Evolutionary conservation across 805 yeast species (phyloP), one percentile per base, ranked within the genome.

Genomic region (Cephaloascus albidus): DNA sequence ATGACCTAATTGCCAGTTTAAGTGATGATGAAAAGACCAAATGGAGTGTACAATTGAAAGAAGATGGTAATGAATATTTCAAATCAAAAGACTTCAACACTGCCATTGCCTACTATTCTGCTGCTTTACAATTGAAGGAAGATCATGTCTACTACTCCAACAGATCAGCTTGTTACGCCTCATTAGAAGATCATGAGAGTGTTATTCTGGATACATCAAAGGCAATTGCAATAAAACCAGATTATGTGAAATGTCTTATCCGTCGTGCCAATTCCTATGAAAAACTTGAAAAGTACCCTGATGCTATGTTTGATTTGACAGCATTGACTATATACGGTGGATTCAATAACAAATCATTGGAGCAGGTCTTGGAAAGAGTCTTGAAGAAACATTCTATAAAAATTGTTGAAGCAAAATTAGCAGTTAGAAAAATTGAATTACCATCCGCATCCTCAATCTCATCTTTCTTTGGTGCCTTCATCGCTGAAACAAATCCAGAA

Each of bases 231-330:
- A 65, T 90, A 52, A 84, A 87, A 58, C 96, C 95, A 10, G 90
- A 84, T 57, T 90, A 93, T 65, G 68, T 85, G 53, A 93, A 93
- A 68, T 93, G 97, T 61, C 70, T 88, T 45, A 68, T 86, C 53
- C 86, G 99, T 65, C 83, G 98, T 63, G 96, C 96, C 27, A 77
- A 81, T 48, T 95, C 97, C 26, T 82, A 83, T 58, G 98, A 93
- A 66, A 74, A 77, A 47, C 61, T 87, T 45, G 95, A 78, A 51
- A 68, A 73, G 47, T 88, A 74, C 61, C 75, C 78, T 36, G 95
- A 89, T 43, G 89, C 98, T 35, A 81, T 87, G 76, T 79, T 81
- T 60, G 98, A 93, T 63, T 74, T 85, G 59, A 89, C 97, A 39
- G 88, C 94, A 2, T 74, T 89, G 51, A 81, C 95, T 37, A 75